phyloP scores from a whole-genome alignment of 1,284 basidiomycete genomes.

The Tylopilus orsonianus region DNA sequence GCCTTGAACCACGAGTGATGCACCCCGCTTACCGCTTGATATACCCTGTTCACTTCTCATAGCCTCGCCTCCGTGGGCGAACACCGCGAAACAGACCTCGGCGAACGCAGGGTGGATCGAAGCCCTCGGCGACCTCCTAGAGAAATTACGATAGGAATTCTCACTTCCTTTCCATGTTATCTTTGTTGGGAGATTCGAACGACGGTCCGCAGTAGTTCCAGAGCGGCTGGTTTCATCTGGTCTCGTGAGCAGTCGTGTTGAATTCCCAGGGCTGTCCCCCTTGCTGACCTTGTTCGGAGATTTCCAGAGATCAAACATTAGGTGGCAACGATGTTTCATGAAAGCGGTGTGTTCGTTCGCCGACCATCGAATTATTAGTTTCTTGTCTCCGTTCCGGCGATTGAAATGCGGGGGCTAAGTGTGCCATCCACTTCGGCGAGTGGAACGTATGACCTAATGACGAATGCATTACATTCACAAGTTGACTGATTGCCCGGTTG shows the following conservation, averaged over 20 bases:
- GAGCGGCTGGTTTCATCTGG: slow-evolving; percentile 13
- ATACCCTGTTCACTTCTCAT: slow-evolving; percentile 18
- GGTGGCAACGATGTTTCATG: slow-evolving; percentile 14
- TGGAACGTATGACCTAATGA: no score
- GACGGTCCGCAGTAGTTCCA: background rate
- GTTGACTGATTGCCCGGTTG: background rate
- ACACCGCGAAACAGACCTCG: slow-evolving; percentile 20
- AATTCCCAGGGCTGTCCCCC: background rate
- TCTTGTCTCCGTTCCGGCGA: slow-evolving; percentile 1
- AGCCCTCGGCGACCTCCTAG: slow-evolving; percentile 13
- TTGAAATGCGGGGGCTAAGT: slow-evolving; percentile 7
- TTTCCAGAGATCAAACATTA: background rate
- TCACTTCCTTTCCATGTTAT: slow-evolving; percentile 6
- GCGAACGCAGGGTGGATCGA: slow-evolving; percentile 24
- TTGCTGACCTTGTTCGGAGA: background rate
- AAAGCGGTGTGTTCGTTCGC: slow-evolving; percentile 3
- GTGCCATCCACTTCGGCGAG: background rate
- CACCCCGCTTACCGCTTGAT: slow-evolving; percentile 15
- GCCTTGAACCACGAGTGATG: slow-evolving; percentile 13
- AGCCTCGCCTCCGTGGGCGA: slow-evolving; percentile 20
- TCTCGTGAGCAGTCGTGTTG: background rate
- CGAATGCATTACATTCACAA: no score
- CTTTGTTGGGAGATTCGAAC: slow-evolving; percentile 6
- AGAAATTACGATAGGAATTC: slow-evolving; percentile 6
- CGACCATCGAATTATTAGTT: slow-evolving; percentile 11